A percentile compares a stretch with the other conserved stretches of the same genome.
Conservation (phyloP, 1,139 yeast genomes). For the Kodamaea sp. region DNA sequence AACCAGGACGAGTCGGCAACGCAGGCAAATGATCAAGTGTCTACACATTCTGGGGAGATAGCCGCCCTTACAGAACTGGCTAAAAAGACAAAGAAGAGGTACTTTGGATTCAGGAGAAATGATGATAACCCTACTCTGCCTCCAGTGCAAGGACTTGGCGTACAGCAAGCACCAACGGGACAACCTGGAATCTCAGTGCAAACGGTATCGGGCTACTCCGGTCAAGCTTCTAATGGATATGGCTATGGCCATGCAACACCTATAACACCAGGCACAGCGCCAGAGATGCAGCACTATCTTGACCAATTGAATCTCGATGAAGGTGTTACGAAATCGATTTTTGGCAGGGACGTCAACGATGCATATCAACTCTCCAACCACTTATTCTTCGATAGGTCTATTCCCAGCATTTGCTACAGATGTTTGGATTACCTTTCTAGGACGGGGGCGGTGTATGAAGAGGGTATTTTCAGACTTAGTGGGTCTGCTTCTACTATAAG, state of each 20-base stretch:
- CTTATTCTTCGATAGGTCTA: slow-evolving; percentile 41
- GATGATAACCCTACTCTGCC: slow-evolving; percentile 5
- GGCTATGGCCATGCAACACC: slow-evolving; percentile 3
- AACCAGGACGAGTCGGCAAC: slow-evolving; percentile 7
- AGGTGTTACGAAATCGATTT: slow-evolving; percentile 43
- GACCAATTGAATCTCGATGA: slow-evolving; percentile 43
- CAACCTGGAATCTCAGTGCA: background rate
- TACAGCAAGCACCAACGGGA: background rate
- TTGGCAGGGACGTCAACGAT: slow-evolving; percentile 64
- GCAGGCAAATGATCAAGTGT: slow-evolving; percentile 4
- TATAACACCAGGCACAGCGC: slow-evolving; percentile 5
- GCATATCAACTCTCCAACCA: slow-evolving; percentile 55
- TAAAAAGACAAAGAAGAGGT: slow-evolving; percentile 52
- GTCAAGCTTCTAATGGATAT: background rate
- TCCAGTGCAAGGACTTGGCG: background rate
- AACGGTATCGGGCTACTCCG: background rate
- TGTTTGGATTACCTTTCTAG: slow-evolving; percentile 70
- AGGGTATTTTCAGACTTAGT: slow-evolving; percentile 87
- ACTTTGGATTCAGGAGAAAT: slow-evolving; percentile 57
- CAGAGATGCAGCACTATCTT: slow-evolving; percentile 36
- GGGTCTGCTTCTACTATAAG: slow-evolving; percentile 85
- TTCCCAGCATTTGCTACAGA: slow-evolving; percentile 79
- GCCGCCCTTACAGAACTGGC: slow-evolving; percentile 2
- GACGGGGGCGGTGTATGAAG: slow-evolving; percentile 77
- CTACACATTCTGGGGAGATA: slow-evolving; percentile 5